Evolutionary conservation across 257 asterid species (phyloP).

Genomic region (Petunia axillaris): DNA sequence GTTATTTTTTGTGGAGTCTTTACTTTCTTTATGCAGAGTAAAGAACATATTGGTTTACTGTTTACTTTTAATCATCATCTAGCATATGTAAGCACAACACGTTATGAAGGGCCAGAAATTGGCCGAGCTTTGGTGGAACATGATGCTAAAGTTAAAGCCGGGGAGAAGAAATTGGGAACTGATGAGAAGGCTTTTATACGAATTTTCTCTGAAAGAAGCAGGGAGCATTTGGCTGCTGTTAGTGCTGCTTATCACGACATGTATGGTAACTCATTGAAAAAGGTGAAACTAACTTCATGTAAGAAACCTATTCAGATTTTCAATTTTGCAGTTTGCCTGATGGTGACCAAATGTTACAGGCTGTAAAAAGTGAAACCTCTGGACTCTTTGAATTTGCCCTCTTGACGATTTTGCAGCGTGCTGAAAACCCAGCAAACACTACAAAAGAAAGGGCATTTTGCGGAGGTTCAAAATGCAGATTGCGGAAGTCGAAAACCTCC

Average conservation of each 20-base stretch:
- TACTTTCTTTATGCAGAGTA: neutral
- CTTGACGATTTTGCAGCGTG: slow-evolving; percentile 68
- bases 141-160: slow-evolving; percentile 91
- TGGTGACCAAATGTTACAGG: slow-evolving; percentile 54
- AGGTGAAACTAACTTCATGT: slow-evolving; percentile 46
- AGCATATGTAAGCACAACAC: slow-evolving; percentile 51
- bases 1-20: neutral
- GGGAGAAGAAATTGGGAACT: slow-evolving; percentile 87
- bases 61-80: slow-evolving; percentile 37
- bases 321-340: neutral
- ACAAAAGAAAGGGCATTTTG: too few species aligned
- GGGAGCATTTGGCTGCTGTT: slow-evolving; percentile 74
- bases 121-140: slow-evolving; percentile 66
- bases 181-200: slow-evolving; percentile 77
- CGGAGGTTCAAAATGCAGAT: too few species aligned
- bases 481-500: too few species aligned
- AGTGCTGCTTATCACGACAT: slow-evolving; percentile 62
- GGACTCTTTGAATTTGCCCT: slow-evolving; percentile 78
- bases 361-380: slow-evolving; percentile 81
- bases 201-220: slow-evolving; percentile 77
- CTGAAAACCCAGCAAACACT: slow-evolving; percentile 69
- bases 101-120: slow-evolving; percentile 93
- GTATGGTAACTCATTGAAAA: slow-evolving; percentile 69
- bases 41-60: neutral
- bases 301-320: neutral